phyloP scores from a whole-genome alignment of 345 rosid genomes.

The Eucalyptus curtisii region DNA sequence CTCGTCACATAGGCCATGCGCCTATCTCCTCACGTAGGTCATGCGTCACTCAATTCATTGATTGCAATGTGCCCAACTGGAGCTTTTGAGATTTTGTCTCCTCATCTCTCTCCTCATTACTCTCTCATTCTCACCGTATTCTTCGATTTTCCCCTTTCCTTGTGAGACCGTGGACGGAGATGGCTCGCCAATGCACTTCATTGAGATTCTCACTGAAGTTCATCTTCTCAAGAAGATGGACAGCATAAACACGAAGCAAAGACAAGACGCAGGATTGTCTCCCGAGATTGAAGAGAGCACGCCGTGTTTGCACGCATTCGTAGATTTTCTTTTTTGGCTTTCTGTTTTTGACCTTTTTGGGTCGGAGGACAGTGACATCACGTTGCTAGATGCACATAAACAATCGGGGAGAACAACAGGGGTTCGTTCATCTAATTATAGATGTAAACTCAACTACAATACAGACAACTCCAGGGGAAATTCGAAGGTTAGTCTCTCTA shows the following conservation, averaged over 20 bases:
- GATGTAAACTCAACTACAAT: background rate
- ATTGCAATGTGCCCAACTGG: accelerated
- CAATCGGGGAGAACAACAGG: background rate
- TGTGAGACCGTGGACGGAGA: too few species aligned
- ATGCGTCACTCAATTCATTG: accelerated
- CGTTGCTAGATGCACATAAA: background rate
- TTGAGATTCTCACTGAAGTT: background rate
- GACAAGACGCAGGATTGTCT: background rate
- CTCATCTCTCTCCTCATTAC: too few species aligned
- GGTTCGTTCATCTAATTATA: background rate
- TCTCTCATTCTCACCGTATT: accelerated
- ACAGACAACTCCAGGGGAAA: background rate
- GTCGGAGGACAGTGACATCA: background rate
- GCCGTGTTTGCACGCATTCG: background rate
- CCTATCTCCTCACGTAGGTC: too few species aligned
- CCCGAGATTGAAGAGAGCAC: background rate
- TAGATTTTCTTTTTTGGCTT: background rate
- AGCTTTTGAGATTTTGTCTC: too few species aligned
- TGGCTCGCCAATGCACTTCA: background rate
- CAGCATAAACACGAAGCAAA: background rate
- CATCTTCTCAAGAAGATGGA: background rate
- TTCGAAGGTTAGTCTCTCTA: background rate
- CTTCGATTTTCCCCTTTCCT: too few species aligned
- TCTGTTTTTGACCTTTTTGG: background rate
- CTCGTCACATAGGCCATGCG: background rate